phyloP scores from a whole-genome alignment of 2,329 filamentous ascomycete species.

The Calycina herbarum region DNA sequence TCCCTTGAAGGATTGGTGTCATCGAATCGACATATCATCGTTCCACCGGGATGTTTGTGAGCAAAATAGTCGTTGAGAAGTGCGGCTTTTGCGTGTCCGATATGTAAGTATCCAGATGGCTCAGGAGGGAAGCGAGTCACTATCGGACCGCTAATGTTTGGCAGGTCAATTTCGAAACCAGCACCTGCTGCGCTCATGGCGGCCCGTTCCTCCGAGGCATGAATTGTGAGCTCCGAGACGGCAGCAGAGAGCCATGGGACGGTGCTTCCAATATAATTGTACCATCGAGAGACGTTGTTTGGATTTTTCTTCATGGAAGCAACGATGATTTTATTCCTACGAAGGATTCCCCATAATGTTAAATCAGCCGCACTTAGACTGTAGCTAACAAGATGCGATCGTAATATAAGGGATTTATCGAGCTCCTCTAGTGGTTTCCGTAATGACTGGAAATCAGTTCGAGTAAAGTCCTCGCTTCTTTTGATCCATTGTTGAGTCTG shows the following conservation, averaged over 20 bases:
- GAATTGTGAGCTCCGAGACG: background rate
- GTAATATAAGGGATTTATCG: background rate
- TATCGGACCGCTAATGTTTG: background rate
- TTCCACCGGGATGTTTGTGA: background rate
- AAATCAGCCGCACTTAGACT: background rate
- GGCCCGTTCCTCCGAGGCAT: background rate
- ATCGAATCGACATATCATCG: conserved; percentile 1
- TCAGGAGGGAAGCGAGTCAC: background rate
- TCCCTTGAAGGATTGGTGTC: background rate
- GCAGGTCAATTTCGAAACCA: background rate
- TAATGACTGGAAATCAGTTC: background rate
- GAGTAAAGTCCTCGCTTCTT: background rate
- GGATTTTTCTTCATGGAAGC: background rate
- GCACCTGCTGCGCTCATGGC: background rate
- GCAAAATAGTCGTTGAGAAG: background rate
- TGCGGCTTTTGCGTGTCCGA: background rate
- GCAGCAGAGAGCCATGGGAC: background rate
- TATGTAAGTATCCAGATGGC: background rate
- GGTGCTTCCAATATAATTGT: background rate
- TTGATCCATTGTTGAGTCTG: background rate
- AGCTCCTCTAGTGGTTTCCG: background rate
- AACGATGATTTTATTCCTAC: background rate
- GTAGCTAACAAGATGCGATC: background rate
- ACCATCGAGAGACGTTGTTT: background rate
- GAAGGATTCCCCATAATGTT: background rate